Evolutionary conservation across 176 grass and related monocot genomes (phyloP).

Genomic region (Panicum miliaceum): DNA sequence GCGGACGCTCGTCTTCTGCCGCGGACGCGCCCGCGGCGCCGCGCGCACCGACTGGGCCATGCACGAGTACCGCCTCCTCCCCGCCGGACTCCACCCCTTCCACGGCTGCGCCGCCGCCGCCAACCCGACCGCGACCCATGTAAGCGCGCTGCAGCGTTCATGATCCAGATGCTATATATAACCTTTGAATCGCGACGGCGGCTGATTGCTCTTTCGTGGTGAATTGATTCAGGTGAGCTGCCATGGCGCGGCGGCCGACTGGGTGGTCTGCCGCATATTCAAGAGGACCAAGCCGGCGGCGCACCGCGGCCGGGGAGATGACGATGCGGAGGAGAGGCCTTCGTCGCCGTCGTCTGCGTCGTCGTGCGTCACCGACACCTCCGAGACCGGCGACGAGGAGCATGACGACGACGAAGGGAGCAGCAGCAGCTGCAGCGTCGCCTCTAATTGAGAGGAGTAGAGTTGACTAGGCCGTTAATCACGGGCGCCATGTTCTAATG

Average conservation of each 20-base stretch:
- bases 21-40: conserved; percentile 42
- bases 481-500: conserved; percentile 34
- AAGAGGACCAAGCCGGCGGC: conserved; percentile 41
- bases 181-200: background rate
- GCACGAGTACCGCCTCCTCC: conserved; percentile 85
- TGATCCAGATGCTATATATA: too few species aligned
- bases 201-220: background rate
- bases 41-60: conserved; percentile 73
- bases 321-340: background rate
- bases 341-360: conserved; percentile 34
- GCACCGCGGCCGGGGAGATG: background rate
- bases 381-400: background rate
- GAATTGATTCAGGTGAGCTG: conserved; percentile 10
- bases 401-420: background rate
- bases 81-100: conserved; percentile 22
- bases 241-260: conserved; percentile 32
- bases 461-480: conserved; percentile 40
- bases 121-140: background rate
- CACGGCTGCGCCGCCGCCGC: background rate
- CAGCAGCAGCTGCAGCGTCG: conserved; percentile 19
- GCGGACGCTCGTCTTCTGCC: conserved; percentile 68
- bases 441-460: conserved; percentile 29
- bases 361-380: conserved; percentile 60
- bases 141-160: background rate
- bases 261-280: conserved; percentile 87